phyloP scores from a whole-genome alignment of 345 rosid genomes.

The Euphorbia peplus region DNA sequence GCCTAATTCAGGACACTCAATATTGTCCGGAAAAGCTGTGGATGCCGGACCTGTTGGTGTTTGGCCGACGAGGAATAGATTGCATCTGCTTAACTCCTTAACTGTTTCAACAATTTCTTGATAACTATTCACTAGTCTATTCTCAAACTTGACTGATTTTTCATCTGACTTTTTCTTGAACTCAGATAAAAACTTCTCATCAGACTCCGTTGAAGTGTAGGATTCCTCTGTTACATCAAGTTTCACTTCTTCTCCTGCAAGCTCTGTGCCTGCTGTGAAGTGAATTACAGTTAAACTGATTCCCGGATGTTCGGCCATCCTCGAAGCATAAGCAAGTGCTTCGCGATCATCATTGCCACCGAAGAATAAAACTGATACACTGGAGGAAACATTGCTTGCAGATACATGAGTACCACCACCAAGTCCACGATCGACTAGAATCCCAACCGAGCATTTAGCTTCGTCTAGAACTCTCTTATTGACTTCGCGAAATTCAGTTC shows the following conservation, averaged over 20 bases:
- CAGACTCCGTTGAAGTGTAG: conserved; percentile 18
- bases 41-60: conserved; percentile 26
- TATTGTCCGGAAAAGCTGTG: conserved; percentile 31
- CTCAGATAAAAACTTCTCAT: conserved; percentile 34
- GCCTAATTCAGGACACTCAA: conserved; percentile 55
- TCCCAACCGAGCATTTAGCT: conserved; percentile 73
- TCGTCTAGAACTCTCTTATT: conserved; percentile 61
- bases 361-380: conserved; percentile 58
- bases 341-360: conserved; percentile 82
- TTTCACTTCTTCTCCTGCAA: conserved; percentile 27
- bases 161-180: conserved; percentile 30
- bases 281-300: conserved; percentile 46
- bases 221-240: conserved; percentile 29
- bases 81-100: conserved; percentile 13
- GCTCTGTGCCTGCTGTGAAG: conserved; percentile 34
- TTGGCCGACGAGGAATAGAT: conserved; percentile 21
- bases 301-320: conserved; percentile 89
- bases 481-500: conserved; percentile 47
- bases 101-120: conserved; percentile 14
- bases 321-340: conserved; percentile 67
- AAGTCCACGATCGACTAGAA: conserved; percentile 77
- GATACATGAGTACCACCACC: conserved; percentile 68
- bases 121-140: conserved; percentile 10
- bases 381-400: conserved; percentile 56
- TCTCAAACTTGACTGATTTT: conserved; percentile 34